Base-by-base conservation (phyloP, 2,329 filamentous ascomycete genomes). In the Apiospora arundinis region DNA sequence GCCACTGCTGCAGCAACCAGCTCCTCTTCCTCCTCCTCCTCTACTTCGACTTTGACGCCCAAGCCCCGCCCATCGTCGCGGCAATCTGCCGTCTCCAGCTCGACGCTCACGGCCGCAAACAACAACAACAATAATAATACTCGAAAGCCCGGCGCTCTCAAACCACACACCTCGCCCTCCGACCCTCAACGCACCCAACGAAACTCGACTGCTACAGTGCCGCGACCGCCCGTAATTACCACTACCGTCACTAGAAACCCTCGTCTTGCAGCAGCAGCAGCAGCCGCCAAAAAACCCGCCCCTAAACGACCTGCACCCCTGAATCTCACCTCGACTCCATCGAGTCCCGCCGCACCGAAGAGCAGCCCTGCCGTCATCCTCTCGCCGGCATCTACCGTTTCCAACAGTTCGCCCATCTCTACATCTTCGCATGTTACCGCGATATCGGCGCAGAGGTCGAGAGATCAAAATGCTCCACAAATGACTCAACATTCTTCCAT, bases 391-490 rank as follows among this genome's bases (percentile, higher is more conserved):
- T 68, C 66, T 46, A 40, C 25, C 44, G 21, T 16, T 44, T 68
- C 66, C 44, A 67, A n/a, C n/a, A 68, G 46, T 21, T 69, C 70
- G 60, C 68, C 46, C 65, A 32, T 40, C 25, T 49, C 69, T n/a
- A 8, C 67, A 28, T 52, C 67, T n/a, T 49, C 45, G 42, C 67
- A 42, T 46, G 45, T 44, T 48, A 40, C 69, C 70, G 21, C 56
- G 56, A 63, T 37, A 66, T 14, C 40, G 25, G 25, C 65, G 42
- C 78, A 81, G 18, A 76, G 75, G 49, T 71, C 73, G 69, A 79
- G 78, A 73, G 79, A 83, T 75, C 81, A 84, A 80, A 81, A 85
- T 85, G 83, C 79, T 76, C 75, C 77, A 71, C 74, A 72, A 69
- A 71, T 77, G 72, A 74, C 76, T 60, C 72, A 74, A 73, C 75